Evolutionary conservation across 2,329 filamentous ascomycete genomes (phyloP), one percentile per base, ranked within the genome.

Genomic region (Trichoderma harzianum): DNA sequence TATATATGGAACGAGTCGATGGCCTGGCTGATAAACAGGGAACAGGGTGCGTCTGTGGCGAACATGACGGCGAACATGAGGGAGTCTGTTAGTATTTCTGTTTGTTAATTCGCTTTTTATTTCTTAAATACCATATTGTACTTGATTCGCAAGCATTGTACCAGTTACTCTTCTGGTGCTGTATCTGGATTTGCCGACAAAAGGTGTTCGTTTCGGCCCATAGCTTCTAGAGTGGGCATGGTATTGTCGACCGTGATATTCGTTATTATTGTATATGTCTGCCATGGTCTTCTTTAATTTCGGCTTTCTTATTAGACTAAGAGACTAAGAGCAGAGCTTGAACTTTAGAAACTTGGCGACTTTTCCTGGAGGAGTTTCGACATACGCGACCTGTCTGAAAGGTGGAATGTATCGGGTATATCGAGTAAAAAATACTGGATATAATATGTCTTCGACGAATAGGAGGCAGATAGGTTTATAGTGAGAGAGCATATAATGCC

Each of bases 401-500:
- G 14, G 3, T 16, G 43, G 26, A 32, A 21, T 51, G 39, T 32
- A 14, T n/a, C 12, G 26, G 3, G 10, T 18, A 39, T 32, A 51
- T 64, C 12, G 28, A 21, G 47, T 14, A 8, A 26, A 14, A 0
- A 51, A 47, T 43, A 21, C 12, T 5, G 12, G 12, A 34, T 7
- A 47, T 10, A 12, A 32, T 7, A 34, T 1, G 21, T 12, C 3
- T 1, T 53, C 3, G 11, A 24, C 1, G 47, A 7, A 21, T 7
- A 43, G 1, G 3, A 24, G 5, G 1, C 11, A 53, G 11, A 3
- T 0, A 14, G 3, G 11, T 24, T 14, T 12, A 7, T 5, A 0
- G 10, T 7, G 21, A 53, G 5, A 14, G 21, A 24, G 1, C n/a
- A 24, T 7, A 53, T 53, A 53, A 53, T 53, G 10, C 47, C 47